Conservation (phyloP, 1,284 basidiomycete genomes). For the Microbotryomycetes sp. region DNA sequence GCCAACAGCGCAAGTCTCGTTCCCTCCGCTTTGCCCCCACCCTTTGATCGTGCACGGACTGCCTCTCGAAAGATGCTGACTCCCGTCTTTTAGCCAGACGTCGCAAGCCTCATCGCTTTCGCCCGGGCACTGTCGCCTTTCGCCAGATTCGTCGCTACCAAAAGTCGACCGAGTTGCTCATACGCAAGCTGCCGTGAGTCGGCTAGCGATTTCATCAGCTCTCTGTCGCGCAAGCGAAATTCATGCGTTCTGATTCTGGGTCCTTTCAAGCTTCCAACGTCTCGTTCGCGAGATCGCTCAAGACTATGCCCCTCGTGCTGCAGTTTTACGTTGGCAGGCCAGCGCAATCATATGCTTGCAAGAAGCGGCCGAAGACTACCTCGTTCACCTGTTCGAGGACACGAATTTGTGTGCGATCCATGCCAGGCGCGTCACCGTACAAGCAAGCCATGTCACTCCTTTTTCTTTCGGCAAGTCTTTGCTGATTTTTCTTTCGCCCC, state of each 20-base stretch:
- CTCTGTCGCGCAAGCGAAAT: neutral
- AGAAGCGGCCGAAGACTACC: slow-evolving; percentile 48
- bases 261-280: slow-evolving; percentile 25
- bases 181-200: slow-evolving; percentile 24
- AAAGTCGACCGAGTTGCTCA: slow-evolving; percentile 27
- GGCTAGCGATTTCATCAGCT: neutral
- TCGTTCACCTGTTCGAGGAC: slow-evolving; percentile 32
- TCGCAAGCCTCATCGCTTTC: slow-evolving; percentile 20
- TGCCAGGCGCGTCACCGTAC: slow-evolving; percentile 43
- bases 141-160: slow-evolving; percentile 32
- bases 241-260: neutral
- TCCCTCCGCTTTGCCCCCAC: neutral
- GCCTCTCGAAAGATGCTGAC: too few species aligned
- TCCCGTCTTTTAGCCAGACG: too few species aligned
- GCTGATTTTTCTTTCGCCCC: too few species aligned
- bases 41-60: neutral
- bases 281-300: slow-evolving; percentile 31
- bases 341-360: slow-evolving; percentile 60
- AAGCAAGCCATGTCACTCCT: neutral
- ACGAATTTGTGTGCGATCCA: slow-evolving; percentile 35
- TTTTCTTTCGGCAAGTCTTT: neutral
- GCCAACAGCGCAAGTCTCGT: neutral
- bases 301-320: slow-evolving; percentile 51
- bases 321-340: slow-evolving; percentile 72
- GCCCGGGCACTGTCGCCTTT: slow-evolving; percentile 34